phyloP scores from a whole-genome alignment of 176 grass and related monocot species.

The Avena eriantha region DNA sequence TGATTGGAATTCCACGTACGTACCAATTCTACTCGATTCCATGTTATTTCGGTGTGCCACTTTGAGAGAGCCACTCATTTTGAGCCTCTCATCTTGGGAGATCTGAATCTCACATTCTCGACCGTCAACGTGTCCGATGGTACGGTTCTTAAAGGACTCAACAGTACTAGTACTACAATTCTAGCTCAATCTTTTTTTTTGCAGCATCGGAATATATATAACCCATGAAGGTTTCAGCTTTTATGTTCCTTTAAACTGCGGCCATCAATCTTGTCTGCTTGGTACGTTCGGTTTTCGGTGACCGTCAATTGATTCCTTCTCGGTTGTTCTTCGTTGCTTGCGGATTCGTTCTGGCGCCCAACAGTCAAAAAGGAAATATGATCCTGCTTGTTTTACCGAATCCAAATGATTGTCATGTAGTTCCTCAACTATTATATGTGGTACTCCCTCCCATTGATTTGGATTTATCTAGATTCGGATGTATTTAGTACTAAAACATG shows the following conservation, averaged over 20 bases:
- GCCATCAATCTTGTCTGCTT: slow-evolving; percentile 17
- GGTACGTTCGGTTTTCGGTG: neutral
- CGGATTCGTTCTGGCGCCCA: neutral
- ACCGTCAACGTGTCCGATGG: slow-evolving; percentile 44
- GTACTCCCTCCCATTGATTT: too few species aligned
- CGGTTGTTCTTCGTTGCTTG: neutral
- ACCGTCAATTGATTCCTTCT: neutral
- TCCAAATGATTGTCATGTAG: neutral
- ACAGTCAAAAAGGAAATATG: neutral
- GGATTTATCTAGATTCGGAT: too few species aligned
- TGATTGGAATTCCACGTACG: slow-evolving; percentile 1
- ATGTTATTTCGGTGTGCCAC: neutral
- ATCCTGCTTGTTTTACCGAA: neutral
- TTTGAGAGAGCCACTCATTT: neutral
- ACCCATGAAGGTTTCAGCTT: neutral
- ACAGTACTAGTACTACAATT: neutral
- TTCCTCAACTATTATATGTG: neutral
- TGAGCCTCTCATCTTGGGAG: slow-evolving; percentile 35
- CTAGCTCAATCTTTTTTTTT: neutral
- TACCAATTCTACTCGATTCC: slow-evolving; percentile 13
- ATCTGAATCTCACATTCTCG: slow-evolving; percentile 42
- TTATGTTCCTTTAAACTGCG: slow-evolving; percentile 2
- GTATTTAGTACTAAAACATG: too few species aligned
- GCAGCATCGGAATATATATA: slow-evolving; percentile 17
- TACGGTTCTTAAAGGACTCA: neutral